Conservation (phyloP, 1,284 basidiomycete genomes). For the Coniferiporia weirii region DNA sequence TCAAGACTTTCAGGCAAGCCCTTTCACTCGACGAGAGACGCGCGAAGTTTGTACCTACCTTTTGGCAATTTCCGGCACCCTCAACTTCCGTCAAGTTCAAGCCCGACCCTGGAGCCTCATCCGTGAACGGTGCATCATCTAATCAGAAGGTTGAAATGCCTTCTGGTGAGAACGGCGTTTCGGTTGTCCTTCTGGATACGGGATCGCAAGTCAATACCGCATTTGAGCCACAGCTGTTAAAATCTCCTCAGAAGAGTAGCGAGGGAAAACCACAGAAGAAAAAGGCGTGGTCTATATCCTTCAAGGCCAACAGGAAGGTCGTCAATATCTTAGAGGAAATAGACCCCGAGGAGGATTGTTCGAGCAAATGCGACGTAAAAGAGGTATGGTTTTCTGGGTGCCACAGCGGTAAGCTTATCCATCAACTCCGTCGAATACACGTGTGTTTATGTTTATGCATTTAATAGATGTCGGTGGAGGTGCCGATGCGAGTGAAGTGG, state of each 20-base stretch:
- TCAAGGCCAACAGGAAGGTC: not conserved
- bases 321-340: not conserved
- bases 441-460: not conserved
- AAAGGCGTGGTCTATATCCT: not conserved
- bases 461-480: constrained; percentile 70
- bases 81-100: not conserved
- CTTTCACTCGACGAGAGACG: constrained; percentile 63
- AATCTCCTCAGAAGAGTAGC: not conserved
- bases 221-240: not conserved
- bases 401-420: constrained; percentile 43
- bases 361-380: constrained; percentile 38
- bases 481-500: constrained; percentile 38
- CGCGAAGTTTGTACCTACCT: constrained; percentile 46
- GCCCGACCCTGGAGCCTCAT: not conserved
- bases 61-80: constrained; percentile 35
- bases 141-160: not conserved
- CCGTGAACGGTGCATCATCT: too few relatives aligned
- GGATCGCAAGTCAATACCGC: not conserved
- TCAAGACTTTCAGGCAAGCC: constrained; percentile 59
- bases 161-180: not conserved
- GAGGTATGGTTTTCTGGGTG: constrained; percentile 66
- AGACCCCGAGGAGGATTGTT: not conserved
- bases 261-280: constrained; percentile 2
- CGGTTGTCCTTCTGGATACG: not conserved
- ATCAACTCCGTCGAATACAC: not conserved